A percentile compares a stretch with the other conserved stretches of the same genome.
Conservation (phyloP, 164 flowering plant genomes). For the Annona squamosa region DNA sequence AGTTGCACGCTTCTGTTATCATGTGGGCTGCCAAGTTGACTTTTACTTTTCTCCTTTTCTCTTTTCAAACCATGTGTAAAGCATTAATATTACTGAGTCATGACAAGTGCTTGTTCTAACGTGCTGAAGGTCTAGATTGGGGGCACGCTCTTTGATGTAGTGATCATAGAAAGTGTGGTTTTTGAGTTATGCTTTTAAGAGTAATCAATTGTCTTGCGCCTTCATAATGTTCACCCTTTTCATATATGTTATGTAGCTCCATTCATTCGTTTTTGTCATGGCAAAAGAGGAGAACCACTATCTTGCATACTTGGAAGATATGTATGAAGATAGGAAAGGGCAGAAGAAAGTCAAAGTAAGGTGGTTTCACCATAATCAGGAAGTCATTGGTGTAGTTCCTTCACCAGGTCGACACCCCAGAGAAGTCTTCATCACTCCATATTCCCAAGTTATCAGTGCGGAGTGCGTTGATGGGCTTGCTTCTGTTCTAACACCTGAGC, state of each 20-base stretch:
- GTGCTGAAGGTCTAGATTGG: neutral
- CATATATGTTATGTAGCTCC: slow-evolving; percentile 44
- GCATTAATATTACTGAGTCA: neutral
- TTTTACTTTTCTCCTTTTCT: no score
- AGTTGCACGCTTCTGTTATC: neutral
- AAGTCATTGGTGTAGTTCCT: slow-evolving; percentile 52
- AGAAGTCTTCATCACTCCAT: slow-evolving; percentile 89
- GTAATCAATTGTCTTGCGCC: neutral
- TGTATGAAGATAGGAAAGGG: slow-evolving; percentile 90
- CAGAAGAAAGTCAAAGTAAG: slow-evolving; percentile 91
- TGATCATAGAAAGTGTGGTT: neutral
- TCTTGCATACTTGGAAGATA: slow-evolving; percentile 89
- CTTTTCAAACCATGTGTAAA: neutral
- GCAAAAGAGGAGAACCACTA: slow-evolving; percentile 72
- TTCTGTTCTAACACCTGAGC: slow-evolving; percentile 72
- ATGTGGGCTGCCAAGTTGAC: neutral
- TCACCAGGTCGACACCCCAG: slow-evolving; percentile 58
- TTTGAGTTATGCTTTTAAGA: neutral
- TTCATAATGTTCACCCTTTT: neutral
- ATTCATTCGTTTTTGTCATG: slow-evolving; percentile 92
- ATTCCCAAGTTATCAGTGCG: slow-evolving; percentile 84
- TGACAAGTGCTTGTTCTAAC: neutral
- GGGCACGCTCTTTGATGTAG: neutral
- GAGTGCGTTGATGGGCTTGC: slow-evolving; percentile 97
- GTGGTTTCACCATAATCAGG: slow-evolving; percentile 90